Base-by-base conservation (phyloP, 495 filamentous ascomycete species). In the Immersiella caudata region DNA sequence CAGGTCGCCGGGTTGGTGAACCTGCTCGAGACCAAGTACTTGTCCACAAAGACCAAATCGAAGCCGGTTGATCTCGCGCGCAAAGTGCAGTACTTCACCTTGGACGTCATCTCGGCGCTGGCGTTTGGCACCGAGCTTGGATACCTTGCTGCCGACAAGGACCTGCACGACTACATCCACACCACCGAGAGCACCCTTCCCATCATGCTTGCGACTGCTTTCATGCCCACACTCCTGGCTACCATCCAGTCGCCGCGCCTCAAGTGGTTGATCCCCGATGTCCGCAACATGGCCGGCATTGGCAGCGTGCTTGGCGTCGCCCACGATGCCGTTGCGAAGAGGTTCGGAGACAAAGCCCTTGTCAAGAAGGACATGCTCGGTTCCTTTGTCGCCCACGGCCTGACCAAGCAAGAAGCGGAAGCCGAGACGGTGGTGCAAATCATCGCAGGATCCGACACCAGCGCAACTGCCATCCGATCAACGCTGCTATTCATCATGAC, bases 61-160 rank as follows among this genome's bases (percentile, higher is more conserved):
- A 64, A 66, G n/a, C 78, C 80, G 0, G 60, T 87, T 50, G 83
- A 86, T 66, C 74, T 87, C 12, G 77, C 77, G 6, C 73, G 69
- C 9, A 80, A 72, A 52, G 71, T 74, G 1, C 76, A 77, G 52
- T 81, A 72, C 67, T 73, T 84, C 54, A 74, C 81, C 21, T 59
- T 82, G 8, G 80, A 83, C 62, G 68, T 82, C 36, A 82, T 84
- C 64, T 72, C 73, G 20, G 66, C 73, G 54, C 65, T 79, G 50
- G 75, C 73, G 9, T 75, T 79, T 21, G 80, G 79, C 66, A 66
- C 72, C 12, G 24, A 73, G 1, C 79, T 83, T 59, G 79, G 79
- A 9, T 76, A 76, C 54, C 64, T 81, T 6, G 66, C 60, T 5
- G 60, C 62, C 9, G 79, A 81, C 40, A 36, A 25, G 0, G 80